Conservation (phyloP, 2,329 filamentous ascomycete species). For the Davidsoniella neocaledoniae region DNA sequence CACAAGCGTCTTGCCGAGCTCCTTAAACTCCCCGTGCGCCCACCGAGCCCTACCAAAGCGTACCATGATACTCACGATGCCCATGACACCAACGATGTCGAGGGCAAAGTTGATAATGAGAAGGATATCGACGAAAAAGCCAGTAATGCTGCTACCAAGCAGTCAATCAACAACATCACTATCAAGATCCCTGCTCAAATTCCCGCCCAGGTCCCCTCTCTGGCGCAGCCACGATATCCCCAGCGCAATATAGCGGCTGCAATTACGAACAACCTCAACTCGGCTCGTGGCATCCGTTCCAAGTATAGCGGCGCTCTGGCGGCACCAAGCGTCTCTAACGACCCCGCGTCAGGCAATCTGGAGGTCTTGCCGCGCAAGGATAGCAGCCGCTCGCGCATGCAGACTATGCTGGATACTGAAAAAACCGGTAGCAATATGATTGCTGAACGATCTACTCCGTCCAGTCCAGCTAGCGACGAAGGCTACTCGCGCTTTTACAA, state of each 20-base stretch:
- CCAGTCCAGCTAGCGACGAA: constrained; percentile 36
- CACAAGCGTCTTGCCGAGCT: constrained; percentile 71
- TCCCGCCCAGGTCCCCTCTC: constrained; percentile 31
- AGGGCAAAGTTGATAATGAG: constrained; percentile 12
- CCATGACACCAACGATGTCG: constrained; percentile 15
- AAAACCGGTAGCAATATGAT: constrained; percentile 32
- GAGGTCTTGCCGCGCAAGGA: constrained; percentile 37
- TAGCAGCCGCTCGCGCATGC: constrained; percentile 33
- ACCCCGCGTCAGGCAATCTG: constrained; percentile 56
- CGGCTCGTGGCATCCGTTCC: constrained; percentile 61
- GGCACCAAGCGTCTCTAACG: constrained; percentile 55
- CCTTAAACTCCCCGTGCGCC: constrained; percentile 55
- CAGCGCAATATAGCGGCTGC: constrained; percentile 57
- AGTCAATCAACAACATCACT: constrained; percentile 10
- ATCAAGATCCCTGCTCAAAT: constrained; percentile 19
- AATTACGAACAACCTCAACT: constrained; percentile 76
- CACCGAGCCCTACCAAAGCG: constrained; percentile 30
- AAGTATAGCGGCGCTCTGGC: constrained; percentile 49
- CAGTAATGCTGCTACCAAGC: constrained; percentile 6
- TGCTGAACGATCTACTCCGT: background rate
- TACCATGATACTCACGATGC: constrained; percentile 19
- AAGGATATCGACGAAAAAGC: constrained; percentile 22
- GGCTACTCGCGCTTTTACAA: constrained; percentile 84
- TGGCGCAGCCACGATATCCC: constrained; percentile 11
- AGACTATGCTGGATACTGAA: constrained; percentile 37